phyloP scores from a whole-genome alignment of 2,329 filamentous ascomycete genomes.

The Keithomyces neogunnii region DNA sequence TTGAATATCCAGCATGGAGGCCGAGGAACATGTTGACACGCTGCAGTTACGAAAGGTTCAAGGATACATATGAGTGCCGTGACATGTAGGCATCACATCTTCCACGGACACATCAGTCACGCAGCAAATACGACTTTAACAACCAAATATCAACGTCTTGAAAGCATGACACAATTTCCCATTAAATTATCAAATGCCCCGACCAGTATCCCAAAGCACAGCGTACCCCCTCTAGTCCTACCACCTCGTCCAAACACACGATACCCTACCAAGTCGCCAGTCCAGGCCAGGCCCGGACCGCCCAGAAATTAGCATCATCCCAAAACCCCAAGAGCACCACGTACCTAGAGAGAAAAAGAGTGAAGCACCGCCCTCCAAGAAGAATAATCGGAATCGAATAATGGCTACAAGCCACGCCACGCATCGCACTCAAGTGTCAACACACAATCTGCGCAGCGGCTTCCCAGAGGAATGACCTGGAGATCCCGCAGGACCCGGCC shows the following conservation, averaged over 20 bases:
- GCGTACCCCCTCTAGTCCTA: not conserved
- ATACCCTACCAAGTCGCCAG: not conserved
- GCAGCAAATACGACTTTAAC: not conserved
- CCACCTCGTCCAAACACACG: not conserved
- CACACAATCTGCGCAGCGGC: constrained; percentile 16
- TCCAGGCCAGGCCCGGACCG: constrained; percentile 1
- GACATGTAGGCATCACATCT: too few species aligned
- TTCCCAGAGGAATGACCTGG: constrained; percentile 11
- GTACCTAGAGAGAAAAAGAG: constrained; percentile 10
- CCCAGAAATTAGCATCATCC: constrained; percentile 5
- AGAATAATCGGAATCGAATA: constrained; percentile 19
- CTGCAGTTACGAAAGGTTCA: too few species aligned
- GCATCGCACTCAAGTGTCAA: constrained; percentile 17
- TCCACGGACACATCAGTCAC: not conserved
- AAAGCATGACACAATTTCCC: not conserved
- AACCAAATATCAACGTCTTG: not conserved
- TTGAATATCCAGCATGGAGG: too few species aligned
- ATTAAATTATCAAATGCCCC: not conserved
- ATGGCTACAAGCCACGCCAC: constrained; percentile 14
- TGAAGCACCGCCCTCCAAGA: constrained; percentile 15
- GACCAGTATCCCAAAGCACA: not conserved
- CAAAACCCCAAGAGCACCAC: constrained; percentile 1
- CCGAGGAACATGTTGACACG: too few species aligned
- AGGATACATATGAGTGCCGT: too few species aligned
- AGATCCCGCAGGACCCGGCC: not conserved